Percentiles rank a stretch among this genome's conserved stretches.
Conservation (phyloP, 352 stramenopile genomes). For the Lagenidium giganteum region DNA sequence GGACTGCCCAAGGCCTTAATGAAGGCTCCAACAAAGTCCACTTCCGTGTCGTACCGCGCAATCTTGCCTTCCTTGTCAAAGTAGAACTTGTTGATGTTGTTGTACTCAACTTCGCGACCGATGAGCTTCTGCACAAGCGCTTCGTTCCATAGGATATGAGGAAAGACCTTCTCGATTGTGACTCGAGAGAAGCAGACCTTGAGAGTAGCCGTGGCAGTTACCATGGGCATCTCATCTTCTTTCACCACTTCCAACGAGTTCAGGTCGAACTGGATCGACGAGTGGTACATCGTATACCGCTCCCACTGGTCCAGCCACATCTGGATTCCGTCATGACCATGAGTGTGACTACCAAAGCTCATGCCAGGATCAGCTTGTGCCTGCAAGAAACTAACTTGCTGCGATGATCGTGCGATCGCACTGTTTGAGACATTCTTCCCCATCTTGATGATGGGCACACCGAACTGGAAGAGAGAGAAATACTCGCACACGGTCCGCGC, state of each 20-base stretch:
- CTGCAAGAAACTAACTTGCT: slow-evolving; percentile 30
- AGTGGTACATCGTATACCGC: slow-evolving; percentile 46
- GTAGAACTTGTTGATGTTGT: slow-evolving; percentile 18
- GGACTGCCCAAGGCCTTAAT: slow-evolving; percentile 9
- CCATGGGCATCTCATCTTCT: slow-evolving; percentile 1
- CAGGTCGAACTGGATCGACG: slow-evolving; percentile 35
- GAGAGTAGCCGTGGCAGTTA: slow-evolving; percentile 9
- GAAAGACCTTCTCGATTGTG: slow-evolving; percentile 29
- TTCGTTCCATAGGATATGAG: slow-evolving; percentile 27
- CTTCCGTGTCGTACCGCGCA: slow-evolving; percentile 14
- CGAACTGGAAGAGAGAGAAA: slow-evolving; percentile 38
- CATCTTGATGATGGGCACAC: slow-evolving; percentile 26
- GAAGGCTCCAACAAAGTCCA: slow-evolving; percentile 21
- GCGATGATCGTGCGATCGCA: slow-evolving; percentile 1
- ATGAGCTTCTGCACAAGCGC: slow-evolving; percentile 30
- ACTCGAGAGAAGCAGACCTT: slow-evolving; percentile 7
- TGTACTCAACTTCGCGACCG: slow-evolving; percentile 22
- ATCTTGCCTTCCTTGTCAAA: slow-evolving; percentile 21
- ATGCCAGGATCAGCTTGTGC: slow-evolving; percentile 31
- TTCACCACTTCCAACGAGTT: slow-evolving; percentile 28
- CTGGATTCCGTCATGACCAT: too few relatives aligned
- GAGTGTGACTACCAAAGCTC: slow-evolving; percentile 33
- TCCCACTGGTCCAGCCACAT: slow-evolving; percentile 47
- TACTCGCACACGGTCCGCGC: slow-evolving; percentile 42
- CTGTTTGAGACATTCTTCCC: slow-evolving; percentile 12